Conservation (phyloP, 2,329 filamentous ascomycete genomes). For the Colletotrichum euphorbiae region DNA sequence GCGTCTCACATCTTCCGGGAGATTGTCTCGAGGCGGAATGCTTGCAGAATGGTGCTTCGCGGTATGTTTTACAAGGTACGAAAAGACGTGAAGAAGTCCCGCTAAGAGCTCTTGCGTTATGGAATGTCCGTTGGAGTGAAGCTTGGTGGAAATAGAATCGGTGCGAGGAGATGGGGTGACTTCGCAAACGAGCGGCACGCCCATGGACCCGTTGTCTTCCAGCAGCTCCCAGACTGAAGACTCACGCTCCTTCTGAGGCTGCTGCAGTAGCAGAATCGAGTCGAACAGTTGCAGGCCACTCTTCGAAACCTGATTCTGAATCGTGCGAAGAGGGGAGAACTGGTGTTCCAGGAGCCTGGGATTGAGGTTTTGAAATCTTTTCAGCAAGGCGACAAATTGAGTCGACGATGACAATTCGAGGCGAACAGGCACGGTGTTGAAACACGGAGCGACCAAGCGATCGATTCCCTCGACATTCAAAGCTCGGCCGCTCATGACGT, state of each 20-base stretch:
- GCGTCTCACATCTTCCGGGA: slow-evolving; percentile 43
- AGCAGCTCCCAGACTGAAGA: slow-evolving; percentile 66
- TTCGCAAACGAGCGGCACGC: slow-evolving; percentile 82
- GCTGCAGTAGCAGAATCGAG: slow-evolving; percentile 83
- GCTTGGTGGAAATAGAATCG: slow-evolving; percentile 66
- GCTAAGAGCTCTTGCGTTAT: background rate
- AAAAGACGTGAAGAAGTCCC: slow-evolving; percentile 5
- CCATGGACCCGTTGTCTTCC: slow-evolving; percentile 73
- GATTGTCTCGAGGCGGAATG: slow-evolving; percentile 33
- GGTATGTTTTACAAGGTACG: slow-evolving; percentile 13
- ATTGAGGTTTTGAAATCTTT: slow-evolving; percentile 71
- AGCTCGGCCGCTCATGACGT: slow-evolving; percentile 83
- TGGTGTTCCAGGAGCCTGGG: slow-evolving; percentile 74
- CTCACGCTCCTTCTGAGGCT: slow-evolving; percentile 68
- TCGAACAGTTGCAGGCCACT: slow-evolving; percentile 75
- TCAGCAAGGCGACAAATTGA: slow-evolving; percentile 68
- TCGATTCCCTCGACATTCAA: slow-evolving; percentile 74
- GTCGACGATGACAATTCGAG: slow-evolving; percentile 60
- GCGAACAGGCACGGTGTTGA: slow-evolving; percentile 86
- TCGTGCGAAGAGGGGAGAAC: slow-evolving; percentile 77
- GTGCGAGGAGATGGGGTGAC: slow-evolving; percentile 66
- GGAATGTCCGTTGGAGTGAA: slow-evolving; percentile 67
- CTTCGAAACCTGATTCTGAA: slow-evolving; percentile 66
- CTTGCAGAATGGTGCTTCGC: slow-evolving; percentile 37
- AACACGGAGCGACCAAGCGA: slow-evolving; percentile 85